Conservation (phyloP, 2,329 filamentous ascomycete species). For the Ophiostoma pallidulum region DNA sequence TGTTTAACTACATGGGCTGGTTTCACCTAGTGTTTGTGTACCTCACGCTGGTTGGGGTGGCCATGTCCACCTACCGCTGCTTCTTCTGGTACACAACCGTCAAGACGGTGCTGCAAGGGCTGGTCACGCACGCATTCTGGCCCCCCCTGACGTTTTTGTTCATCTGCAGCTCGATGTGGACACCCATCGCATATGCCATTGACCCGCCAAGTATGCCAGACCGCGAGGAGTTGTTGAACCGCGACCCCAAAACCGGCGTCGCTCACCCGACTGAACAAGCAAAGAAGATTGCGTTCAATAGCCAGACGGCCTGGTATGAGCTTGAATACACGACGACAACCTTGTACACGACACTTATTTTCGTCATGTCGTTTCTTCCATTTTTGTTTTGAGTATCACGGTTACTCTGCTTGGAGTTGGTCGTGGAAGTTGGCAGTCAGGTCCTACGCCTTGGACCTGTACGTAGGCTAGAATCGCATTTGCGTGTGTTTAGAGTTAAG, state of each 20-base stretch:
- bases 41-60: constrained; percentile 40
- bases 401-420: no score
- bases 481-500: no score
- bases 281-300: constrained; percentile 30
- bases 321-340: constrained; percentile 44
- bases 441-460: no score
- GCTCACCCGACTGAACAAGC: constrained; percentile 35
- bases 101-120: constrained; percentile 32
- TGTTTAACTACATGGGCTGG: constrained; percentile 45
- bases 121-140: constrained; percentile 54
- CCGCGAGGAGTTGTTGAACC: constrained; percentile 36
- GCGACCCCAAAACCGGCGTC: constrained; percentile 46
- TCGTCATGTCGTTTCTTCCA: constrained; percentile 26
- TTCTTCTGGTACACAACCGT: constrained; percentile 31
- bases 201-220: constrained; percentile 43
- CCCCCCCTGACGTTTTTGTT: constrained; percentile 50
- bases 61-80: constrained; percentile 41
- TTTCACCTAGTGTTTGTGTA: constrained; percentile 48
- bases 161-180: constrained; percentile 46
- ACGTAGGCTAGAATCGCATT: no score
- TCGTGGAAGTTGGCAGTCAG: no score
- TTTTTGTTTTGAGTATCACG: constrained; percentile 11
- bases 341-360: constrained; percentile 39
- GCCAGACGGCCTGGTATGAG: constrained; percentile 47
- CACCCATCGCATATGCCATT: constrained; percentile 51